phyloP scores from a whole-genome alignment of 306 rosid genomes.

The Ormosia semicastrata region DNA sequence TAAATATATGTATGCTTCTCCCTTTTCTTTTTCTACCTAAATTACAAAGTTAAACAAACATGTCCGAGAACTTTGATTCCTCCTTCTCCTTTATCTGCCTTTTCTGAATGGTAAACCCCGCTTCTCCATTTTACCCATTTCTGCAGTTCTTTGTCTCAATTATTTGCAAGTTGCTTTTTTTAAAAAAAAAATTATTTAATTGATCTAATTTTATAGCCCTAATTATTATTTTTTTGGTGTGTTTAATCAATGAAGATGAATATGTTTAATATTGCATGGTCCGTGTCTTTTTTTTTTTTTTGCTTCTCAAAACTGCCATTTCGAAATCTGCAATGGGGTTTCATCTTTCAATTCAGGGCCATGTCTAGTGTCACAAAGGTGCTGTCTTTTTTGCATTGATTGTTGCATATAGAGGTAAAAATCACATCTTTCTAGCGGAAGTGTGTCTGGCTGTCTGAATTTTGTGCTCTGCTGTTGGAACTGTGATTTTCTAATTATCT shows the following conservation, averaged over 20 bases:
- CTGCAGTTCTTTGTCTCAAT: background rate
- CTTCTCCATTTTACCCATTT: background rate
- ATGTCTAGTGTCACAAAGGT: background rate
- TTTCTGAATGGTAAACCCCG: conserved; percentile 40
- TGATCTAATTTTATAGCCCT: background rate
- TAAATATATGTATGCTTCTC: background rate
- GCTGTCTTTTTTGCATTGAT: background rate
- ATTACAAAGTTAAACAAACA: conserved; percentile 4
- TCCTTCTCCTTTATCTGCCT: conserved; percentile 32
- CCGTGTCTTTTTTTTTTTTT: background rate
- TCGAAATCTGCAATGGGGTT: background rate
- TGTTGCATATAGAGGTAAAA: background rate
- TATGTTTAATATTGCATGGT: background rate
- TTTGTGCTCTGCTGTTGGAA: background rate
- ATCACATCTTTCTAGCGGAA: background rate
- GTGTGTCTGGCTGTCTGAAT: background rate
- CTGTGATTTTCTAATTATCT: conserved; percentile 8
- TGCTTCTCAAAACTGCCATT: conserved; percentile 12
- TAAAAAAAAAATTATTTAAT: background rate
- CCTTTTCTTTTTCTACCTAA: background rate
- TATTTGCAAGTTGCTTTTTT: background rate
- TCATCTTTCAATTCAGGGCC: conserved; percentile 1
- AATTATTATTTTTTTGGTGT: background rate
- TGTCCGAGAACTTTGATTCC: conserved; percentile 23
- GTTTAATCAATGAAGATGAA: conserved; percentile 6